Evolutionary conservation across 768 basidiomycete species (phyloP).

Genomic region (Auriscalpium vulgare): DNA sequence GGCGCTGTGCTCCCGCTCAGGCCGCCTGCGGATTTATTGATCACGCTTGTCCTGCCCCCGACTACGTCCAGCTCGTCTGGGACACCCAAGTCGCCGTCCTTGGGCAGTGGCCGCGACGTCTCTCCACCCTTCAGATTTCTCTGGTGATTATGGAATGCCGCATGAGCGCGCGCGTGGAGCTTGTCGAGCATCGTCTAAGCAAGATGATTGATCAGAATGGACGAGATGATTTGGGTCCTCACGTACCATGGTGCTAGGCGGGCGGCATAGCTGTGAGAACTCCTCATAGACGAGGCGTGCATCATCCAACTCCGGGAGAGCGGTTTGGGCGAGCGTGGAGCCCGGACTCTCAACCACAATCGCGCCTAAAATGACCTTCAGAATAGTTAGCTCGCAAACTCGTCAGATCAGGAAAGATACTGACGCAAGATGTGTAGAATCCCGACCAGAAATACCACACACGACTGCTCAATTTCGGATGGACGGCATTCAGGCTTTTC

Average conservation of each 20-base stretch:
- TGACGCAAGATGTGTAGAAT: no score
- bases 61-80: background rate
- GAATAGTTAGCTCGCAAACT: no score
- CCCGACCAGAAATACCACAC: no score
- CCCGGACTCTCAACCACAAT: constrained; percentile 39
- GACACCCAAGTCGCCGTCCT: background rate
- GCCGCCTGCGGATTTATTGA: background rate
- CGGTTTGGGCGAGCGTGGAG: constrained; percentile 32
- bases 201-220: background rate
- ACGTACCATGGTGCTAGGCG: constrained; percentile 11
- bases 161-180: constrained; percentile 8
- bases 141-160: background rate
- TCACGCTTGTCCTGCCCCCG: background rate
- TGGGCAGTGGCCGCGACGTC: background rate
- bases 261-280: constrained; percentile 31
- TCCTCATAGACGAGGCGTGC: constrained; percentile 35
- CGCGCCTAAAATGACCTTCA: constrained; percentile 37
- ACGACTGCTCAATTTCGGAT: constrained; percentile 26
- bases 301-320: constrained; percentile 30
- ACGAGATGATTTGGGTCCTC: no score
- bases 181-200: background rate
- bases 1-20: no score
- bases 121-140: background rate
- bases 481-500: constrained; percentile 27
- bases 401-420: no score